Base-by-base conservation (phyloP, 225 moss, liverwort and hornwort species). In the Sphagnum tenellum region DNA sequence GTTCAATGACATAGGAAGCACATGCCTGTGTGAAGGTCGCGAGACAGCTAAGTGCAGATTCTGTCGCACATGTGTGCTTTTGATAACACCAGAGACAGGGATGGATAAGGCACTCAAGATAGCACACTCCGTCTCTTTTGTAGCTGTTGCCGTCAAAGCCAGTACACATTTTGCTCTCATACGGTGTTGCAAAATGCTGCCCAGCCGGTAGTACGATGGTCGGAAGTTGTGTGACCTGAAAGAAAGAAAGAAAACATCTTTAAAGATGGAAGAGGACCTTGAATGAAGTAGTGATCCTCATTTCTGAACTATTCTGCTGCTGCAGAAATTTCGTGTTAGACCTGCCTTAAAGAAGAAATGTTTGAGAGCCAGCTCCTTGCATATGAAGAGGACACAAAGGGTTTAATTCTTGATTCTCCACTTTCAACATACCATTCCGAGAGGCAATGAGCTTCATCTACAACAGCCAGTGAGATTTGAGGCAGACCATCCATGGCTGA, bases 181-280 rank as follows among this genome's bases (percentile, higher is more conserved):
- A 59, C 82, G 87, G 64, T 84, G 75, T 64, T 79, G 83, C 73
- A 94, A 69, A 64, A 89, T 72, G 45, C 72, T 88, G 70, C 94
- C 94, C 64, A 95, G 76, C 59, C 91, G 86, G 72, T 84, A 88
- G 70, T 95, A 95, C 49, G 94, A 91, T 61, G 94, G 82, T 69
- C 94, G 89, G 74, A 95, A 95, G 76, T 95, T 95, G 67, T 95
- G 94, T 65, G 94, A 95, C 94, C 94, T 95, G 88, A 50, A 64
- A 49, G 44, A 50, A 46, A 47, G 29, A 29, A 29, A 29, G 29
- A 29, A 29, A 29, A 29, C 29, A 29, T 29, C 29, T 29, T 29
- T 29, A 29, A 29, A 1, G 29, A 29, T 29, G 29, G 29, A 29
- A 29, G 29, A 29, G 29, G 29, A 29, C 29, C 29, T 29, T 29